Evolutionary conservation across 2,329 filamentous ascomycete species (phyloP).

Genomic region (Diaporthe aspalathi): DNA sequence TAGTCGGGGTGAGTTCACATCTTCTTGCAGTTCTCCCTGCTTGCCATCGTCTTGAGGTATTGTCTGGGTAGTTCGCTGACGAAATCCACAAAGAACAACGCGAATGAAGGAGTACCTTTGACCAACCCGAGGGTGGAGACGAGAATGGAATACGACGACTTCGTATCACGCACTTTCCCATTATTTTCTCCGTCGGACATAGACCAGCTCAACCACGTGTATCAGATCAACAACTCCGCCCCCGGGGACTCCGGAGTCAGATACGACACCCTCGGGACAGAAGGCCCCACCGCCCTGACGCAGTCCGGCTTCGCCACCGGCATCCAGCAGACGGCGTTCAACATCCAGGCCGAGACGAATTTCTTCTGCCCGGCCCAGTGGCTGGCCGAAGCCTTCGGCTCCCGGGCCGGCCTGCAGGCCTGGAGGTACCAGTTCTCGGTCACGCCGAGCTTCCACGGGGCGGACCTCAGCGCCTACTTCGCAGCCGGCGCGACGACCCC

Average conservation of each 20-base stretch:
- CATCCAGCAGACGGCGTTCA: slow-evolving; percentile 59
- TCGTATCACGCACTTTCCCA: slow-evolving; percentile 41
- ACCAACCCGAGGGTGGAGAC: slow-evolving; percentile 46
- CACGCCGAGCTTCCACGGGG: slow-evolving; percentile 49
- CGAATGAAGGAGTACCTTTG: slow-evolving; percentile 48
- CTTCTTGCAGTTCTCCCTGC: no score
- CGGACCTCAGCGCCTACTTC: slow-evolving; percentile 51
- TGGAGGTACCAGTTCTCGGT: slow-evolving; percentile 58
- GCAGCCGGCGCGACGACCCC: slow-evolving; percentile 45
- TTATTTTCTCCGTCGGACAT: not conserved
- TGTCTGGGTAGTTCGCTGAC: not conserved
- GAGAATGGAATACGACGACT: slow-evolving; percentile 43
- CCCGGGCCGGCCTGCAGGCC: slow-evolving; percentile 43
- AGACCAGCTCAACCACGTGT: slow-evolving; percentile 15
- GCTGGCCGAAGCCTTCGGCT: slow-evolving; percentile 57
- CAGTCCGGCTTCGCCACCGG: slow-evolving; percentile 57
- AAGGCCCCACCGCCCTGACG: slow-evolving; percentile 56
- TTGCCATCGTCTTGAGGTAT: not conserved
- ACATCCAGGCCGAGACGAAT: slow-evolving; percentile 61
- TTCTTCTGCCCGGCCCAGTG: slow-evolving; percentile 64
- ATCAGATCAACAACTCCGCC: slow-evolving; percentile 41
- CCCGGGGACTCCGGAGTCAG: slow-evolving; percentile 34
- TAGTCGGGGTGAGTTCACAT: slow-evolving; percentile 34
- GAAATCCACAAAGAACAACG: slow-evolving; percentile 45
- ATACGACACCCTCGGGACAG: slow-evolving; percentile 52